Evolutionary conservation across 208 protist species (phyloP), one percentile per base, ranked within the genome.

Genomic region (Trypanosomatidae sp.): DNA sequence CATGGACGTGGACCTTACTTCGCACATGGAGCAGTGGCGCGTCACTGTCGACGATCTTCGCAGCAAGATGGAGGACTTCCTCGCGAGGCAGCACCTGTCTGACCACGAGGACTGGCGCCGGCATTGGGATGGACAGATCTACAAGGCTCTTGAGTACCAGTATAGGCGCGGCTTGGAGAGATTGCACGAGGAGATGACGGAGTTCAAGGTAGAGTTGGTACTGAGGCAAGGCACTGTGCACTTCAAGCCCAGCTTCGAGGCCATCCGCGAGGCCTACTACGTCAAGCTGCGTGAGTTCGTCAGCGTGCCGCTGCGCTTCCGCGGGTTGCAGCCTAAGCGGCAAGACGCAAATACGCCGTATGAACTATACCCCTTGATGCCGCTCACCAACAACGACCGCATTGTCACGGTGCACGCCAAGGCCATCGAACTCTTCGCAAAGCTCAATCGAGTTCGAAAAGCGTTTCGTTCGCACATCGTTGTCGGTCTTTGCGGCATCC

Each of bases 41-140:
- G 91, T 75, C 60, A 79, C 82, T 13, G 87, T 99, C 3, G 89
- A 94, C 55, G 74, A 88, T 66, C 88, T 99, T 82, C 87, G 91
- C 62, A 87, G 82, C 75, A 82, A 81, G 67, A 95, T 98, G 71
- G 88, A 91, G 15, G 88, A 92, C 44, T 96, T 98, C 78, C 70
- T 95, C 10, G 70, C 90, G 39, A 83, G 81, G 36, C 88, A 95
- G 71, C 87, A 74, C 56, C 92, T 95, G 72, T 65, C 80, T 12
- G 73, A 97, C 76, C 91, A 95, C 87, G 85, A 94, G 6, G 77
- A 69, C 47, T 99, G 98, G 98, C 86, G 89, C 41, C 80, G 85
- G 53, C 97, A 99, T 86, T 98, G 96, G 93, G 98, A 99, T 83
- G 88, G 91, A 41, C 98, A 99, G 76, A 92, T 99, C 60, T 99